phyloP scores from a whole-genome alignment of 495 filamentous ascomycete species.

The Tirmania nivea region DNA sequence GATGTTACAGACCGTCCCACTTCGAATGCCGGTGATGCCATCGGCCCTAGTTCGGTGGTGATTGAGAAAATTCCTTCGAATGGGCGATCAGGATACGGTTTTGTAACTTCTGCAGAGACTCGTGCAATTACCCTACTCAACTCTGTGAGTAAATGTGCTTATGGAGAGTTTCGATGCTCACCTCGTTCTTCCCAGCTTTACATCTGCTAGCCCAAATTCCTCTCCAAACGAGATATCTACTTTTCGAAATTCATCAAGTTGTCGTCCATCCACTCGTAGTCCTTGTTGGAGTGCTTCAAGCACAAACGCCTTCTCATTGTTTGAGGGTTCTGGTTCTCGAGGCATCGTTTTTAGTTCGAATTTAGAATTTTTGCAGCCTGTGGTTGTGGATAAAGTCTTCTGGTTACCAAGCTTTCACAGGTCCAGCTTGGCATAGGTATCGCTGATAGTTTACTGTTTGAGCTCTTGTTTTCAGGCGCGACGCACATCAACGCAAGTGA shows the following conservation, averaged over 20 bases:
- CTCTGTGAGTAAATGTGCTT: neutral
- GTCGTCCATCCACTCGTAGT: slow-evolving; percentile 61
- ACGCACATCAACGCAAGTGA: no score
- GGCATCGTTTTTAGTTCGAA: slow-evolving; percentile 36
- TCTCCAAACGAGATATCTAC: slow-evolving; percentile 65
- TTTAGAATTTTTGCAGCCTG: no score
- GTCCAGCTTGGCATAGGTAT: no score
- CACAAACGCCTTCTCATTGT: slow-evolving; percentile 56
- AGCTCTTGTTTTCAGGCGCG: no score
- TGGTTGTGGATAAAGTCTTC: no score
- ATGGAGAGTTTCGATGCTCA: slow-evolving; percentile 16
- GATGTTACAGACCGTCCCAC: slow-evolving; percentile 39
- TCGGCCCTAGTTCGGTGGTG: slow-evolving; percentile 68
- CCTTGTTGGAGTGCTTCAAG: slow-evolving; percentile 52
- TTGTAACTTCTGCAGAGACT: slow-evolving; percentile 68
- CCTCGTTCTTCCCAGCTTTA: slow-evolving; percentile 79
- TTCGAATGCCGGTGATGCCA: slow-evolving; percentile 82
- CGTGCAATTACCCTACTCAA: slow-evolving; percentile 49
- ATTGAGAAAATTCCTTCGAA: slow-evolving; percentile 92
- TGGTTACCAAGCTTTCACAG: no score
- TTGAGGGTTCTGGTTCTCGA: slow-evolving; percentile 65
- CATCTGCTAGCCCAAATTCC: slow-evolving; percentile 77
- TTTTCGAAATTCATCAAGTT: slow-evolving; percentile 52
- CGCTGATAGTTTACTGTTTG: no score
- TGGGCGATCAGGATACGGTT: slow-evolving; percentile 66